Percentiles rank a stretch among this genome's conserved stretches.
Conservation (phyloP, 1,139 yeast species). For the Yamadazyma dendronema region DNA sequence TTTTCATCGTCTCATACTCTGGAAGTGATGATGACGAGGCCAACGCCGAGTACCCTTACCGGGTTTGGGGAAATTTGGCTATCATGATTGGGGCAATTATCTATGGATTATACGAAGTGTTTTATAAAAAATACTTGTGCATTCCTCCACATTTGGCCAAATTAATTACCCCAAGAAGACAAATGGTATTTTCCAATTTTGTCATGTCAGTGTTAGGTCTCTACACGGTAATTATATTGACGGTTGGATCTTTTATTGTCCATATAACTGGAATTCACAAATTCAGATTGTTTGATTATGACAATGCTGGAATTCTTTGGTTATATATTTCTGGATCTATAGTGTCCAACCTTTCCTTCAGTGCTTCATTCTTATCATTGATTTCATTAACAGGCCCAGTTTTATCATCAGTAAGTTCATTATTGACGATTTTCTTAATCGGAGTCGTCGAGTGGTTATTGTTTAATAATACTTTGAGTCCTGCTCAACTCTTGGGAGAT, state of each 20-base stretch:
- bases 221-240: slow-evolving; percentile 51
- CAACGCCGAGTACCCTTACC: slow-evolving; percentile 48
- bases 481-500: slow-evolving; percentile 55
- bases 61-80: slow-evolving; percentile 68
- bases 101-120: slow-evolving; percentile 83
- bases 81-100: slow-evolving; percentile 77
- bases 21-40: slow-evolving; percentile 36
- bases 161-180: slow-evolving; percentile 47
- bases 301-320: slow-evolving; percentile 40
- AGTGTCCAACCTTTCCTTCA: slow-evolving; percentile 62
- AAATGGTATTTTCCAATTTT: slow-evolving; percentile 47
- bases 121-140: slow-evolving; percentile 73
- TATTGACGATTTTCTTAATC: slow-evolving; percentile 75
- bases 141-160: slow-evolving; percentile 58
- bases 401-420: slow-evolving; percentile 76
- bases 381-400: slow-evolving; percentile 89
- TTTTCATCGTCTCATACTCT: slow-evolving; percentile 74
- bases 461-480: slow-evolving; percentile 55
- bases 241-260: slow-evolving; percentile 48
- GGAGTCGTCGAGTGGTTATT: slow-evolving; percentile 75
- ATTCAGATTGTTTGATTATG: slow-evolving; percentile 53
- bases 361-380: slow-evolving; percentile 70
- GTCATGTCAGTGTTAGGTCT: slow-evolving; percentile 57
- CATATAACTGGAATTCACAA: slow-evolving; percentile 57
- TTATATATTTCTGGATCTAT: slow-evolving; percentile 49